These are phyloP conservation scores for Ceratocystis lukuohia DNA, from an alignment of 2,329 filamentous ascomycete species.

Conservation along the genomic window DNA sequence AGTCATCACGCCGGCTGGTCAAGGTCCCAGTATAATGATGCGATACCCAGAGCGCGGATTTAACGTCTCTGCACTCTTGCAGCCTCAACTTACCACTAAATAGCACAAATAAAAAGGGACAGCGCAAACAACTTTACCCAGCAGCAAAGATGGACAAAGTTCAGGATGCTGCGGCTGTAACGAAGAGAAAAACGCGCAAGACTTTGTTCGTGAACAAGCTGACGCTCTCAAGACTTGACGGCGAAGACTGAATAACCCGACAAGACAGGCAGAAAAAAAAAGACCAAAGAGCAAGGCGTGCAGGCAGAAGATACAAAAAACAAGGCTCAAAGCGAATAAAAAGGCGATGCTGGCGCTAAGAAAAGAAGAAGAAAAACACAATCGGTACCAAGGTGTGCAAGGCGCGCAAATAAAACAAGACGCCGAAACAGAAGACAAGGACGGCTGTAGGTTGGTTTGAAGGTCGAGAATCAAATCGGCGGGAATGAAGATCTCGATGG, in stretches of 20 bases:
- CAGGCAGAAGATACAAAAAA: not conserved
- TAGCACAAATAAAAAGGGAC: conserved; percentile 13
- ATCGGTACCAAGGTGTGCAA: not conserved
- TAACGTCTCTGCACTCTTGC: no score
- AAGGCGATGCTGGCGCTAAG: conserved; percentile 6
- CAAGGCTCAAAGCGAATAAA: not conserved
- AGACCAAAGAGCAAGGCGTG: not conserved
- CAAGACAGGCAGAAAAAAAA: not conserved
- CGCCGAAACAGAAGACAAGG: not conserved
- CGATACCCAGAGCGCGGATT: no score
- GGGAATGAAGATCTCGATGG: conserved; percentile 3
- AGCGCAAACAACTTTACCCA: conserved; percentile 2
- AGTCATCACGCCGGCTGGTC: not conserved
- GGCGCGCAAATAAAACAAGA: not conserved
- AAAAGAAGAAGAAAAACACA: not conserved
- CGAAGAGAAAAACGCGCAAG: conserved; percentile 12
- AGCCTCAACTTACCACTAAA: conserved; percentile 12
- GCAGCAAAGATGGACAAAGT: not conserved
- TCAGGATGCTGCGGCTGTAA: conserved; percentile 11
- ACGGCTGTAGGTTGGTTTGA: not conserved
- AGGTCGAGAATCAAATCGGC: not conserved
- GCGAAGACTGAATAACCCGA: not conserved
- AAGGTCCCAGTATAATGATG: not conserved
- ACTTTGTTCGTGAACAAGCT: not conserved
- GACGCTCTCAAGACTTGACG: not conserved